These are phyloP conservation scores for Sclerotinia sclerotiorum DNA, from an alignment of 2,329 filamentous ascomycete species.

Conservation along the genomic window DNA sequence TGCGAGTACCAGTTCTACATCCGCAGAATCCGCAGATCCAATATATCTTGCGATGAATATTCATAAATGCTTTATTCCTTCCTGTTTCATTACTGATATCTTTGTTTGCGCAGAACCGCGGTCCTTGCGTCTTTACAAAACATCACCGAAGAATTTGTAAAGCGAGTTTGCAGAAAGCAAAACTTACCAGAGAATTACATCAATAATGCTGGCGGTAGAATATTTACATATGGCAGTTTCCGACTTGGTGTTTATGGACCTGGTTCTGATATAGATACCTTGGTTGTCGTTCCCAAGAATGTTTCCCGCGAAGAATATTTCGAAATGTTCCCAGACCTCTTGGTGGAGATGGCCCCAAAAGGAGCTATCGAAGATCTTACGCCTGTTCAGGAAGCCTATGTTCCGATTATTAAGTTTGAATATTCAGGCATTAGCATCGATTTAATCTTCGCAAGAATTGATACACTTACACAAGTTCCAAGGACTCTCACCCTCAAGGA, in stretches of 20 bases:
- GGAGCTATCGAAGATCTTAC: conserved; percentile 84
- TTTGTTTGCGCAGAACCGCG: conserved; percentile 49
- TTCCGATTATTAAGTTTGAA: conserved; percentile 97
- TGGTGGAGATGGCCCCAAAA: conserved; percentile 71
- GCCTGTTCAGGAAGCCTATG: conserved; percentile 84
- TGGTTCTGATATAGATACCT: conserved; percentile 95
- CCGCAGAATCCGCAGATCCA: not conserved
- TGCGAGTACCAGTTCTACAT: not conserved
- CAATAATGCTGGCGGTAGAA: conserved; percentile 82
- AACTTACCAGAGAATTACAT: conserved; percentile 72
- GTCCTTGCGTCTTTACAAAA: conserved; percentile 76
- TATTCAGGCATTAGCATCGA: conserved; percentile 91
- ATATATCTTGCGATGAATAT: too few relatives aligned
- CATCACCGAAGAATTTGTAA: conserved; percentile 84
- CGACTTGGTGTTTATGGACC: conserved; percentile 91
- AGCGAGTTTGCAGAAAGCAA: conserved; percentile 60
- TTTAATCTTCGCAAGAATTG: conserved; percentile 80
- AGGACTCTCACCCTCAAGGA: conserved; percentile 75
- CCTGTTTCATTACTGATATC: conserved; percentile 19
- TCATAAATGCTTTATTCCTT: not conserved
- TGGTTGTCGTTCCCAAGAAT: conserved; percentile 88
- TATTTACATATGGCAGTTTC: conserved; percentile 96
- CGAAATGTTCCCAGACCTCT: conserved; percentile 75
- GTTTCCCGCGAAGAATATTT: conserved; percentile 92
- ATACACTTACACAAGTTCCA: conserved; percentile 68